phyloP scores from a whole-genome alignment of 2,329 filamentous ascomycete genomes.

The Aspergillus caelatus region DNA sequence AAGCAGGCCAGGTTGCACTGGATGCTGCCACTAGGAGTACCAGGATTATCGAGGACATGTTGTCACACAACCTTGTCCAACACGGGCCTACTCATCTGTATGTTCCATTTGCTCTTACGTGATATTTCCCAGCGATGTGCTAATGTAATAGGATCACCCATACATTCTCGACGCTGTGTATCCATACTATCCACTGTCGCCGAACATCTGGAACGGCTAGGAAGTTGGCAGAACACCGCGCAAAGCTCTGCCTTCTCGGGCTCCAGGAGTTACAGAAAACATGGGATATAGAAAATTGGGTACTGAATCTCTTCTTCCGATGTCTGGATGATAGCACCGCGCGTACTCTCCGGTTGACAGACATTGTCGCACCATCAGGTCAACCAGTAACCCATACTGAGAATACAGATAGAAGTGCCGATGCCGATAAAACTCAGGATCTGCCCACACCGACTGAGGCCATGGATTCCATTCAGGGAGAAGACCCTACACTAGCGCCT shows the following conservation, averaged over 20 bases:
- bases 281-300: conserved; percentile 55
- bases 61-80: conserved; percentile 47
- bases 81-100: conserved; percentile 51
- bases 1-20: conserved; percentile 44
- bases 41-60: conserved; percentile 53
- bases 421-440: neutral
- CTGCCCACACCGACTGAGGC: neutral
- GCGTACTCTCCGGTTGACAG: conserved; percentile 36
- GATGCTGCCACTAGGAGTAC: conserved; percentile 51
- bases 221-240: conserved; percentile 52
- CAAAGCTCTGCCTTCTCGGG: conserved; percentile 52
- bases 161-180: conserved; percentile 52
- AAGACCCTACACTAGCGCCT: conserved; percentile 11
- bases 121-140: neutral
- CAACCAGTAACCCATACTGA: neutral
- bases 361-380: conserved; percentile 8
- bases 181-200: conserved; percentile 51
- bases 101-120: neutral
- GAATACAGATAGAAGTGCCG: neutral
- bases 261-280: conserved; percentile 53
- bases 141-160: conserved; percentile 45
- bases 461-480: conserved; percentile 6
- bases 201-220: conserved; percentile 39
- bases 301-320: conserved; percentile 53
- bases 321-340: conserved; percentile 52